phyloP scores from a whole-genome alignment of 495 filamentous ascomycete genomes.

The Jackrogersella minutella region DNA sequence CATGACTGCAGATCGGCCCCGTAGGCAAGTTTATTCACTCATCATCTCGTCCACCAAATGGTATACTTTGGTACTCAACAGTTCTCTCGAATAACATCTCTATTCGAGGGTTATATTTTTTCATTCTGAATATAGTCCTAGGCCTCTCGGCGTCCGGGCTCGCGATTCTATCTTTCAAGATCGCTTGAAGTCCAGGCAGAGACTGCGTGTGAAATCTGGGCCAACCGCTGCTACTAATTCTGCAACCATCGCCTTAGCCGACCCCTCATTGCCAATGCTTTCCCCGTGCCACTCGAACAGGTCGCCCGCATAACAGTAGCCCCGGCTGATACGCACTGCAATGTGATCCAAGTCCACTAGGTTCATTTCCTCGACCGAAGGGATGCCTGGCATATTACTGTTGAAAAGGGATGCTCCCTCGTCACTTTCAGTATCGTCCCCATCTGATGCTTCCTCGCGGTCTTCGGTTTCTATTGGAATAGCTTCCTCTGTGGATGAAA shows the following conservation, averaged over 20 bases:
- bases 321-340: conserved; percentile 40
- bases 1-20: no score
- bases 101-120: background rate
- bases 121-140: background rate
- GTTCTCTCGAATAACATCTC: background rate
- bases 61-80: background rate
- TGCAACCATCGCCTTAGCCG: conserved; percentile 68
- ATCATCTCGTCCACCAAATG: background rate
- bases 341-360: conserved; percentile 68
- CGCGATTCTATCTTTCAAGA: background rate
- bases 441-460: conserved; percentile 8
- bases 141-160: background rate
- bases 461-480: conserved; percentile 49
- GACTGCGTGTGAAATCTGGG: conserved; percentile 66
- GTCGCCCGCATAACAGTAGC: conserved; percentile 56
- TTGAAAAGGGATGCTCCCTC: conserved; percentile 67
- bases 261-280: conserved; percentile 22
- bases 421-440: conserved; percentile 37
- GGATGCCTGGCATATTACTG: conserved; percentile 78
- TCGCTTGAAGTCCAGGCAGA: conserved; percentile 53
- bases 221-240: conserved; percentile 83
- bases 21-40: background rate
- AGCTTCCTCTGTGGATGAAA: conserved; percentile 27
- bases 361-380: conserved; percentile 70
- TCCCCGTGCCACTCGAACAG: conserved; percentile 73